Evolutionary conservation across 192 early-diverging fungal genomes (phyloP).

Genomic region (Rhizophlyctis rosea): DNA sequence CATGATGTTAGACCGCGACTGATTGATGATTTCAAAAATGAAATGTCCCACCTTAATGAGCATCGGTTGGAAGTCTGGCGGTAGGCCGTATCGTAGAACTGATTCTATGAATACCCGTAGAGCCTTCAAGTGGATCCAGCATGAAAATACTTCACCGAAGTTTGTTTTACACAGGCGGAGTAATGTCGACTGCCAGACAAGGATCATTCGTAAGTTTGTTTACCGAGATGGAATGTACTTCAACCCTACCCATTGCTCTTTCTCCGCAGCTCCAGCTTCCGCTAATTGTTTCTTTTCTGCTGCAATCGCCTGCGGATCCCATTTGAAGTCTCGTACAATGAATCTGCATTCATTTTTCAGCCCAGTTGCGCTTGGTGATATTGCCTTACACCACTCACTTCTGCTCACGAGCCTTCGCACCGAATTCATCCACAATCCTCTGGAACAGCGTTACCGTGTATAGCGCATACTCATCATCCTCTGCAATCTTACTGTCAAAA

Average conservation of each 20-base stretch:
- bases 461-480: constrained; percentile 93
- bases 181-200: constrained; percentile 52
- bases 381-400: constrained; percentile 48
- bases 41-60: constrained; percentile 69
- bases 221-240: not conserved
- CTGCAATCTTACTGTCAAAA: constrained; percentile 68
- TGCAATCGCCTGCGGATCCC: constrained; percentile 70
- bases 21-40: no score
- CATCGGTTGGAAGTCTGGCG: constrained; percentile 86
- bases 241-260: constrained; percentile 66
- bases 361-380: not conserved
- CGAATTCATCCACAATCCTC: constrained; percentile 86
- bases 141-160: constrained; percentile 89
- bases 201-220: not conserved
- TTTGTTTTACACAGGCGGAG: constrained; percentile 86
- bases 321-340: constrained; percentile 93
- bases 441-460: constrained; percentile 91
- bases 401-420: constrained; percentile 81
- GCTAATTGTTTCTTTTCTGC: constrained; percentile 57
- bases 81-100: constrained; percentile 93
- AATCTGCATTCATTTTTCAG: constrained; percentile 55
- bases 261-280: constrained; percentile 73
- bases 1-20: not conserved
- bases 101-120: constrained; percentile 96
- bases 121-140: constrained; percentile 94